A percentile compares a stretch with the other conserved stretches of the same genome.
phyloP scores from a whole-genome alignment of 805 yeast genomes.

The Groenewaldozyma tartarivorans region DNA sequence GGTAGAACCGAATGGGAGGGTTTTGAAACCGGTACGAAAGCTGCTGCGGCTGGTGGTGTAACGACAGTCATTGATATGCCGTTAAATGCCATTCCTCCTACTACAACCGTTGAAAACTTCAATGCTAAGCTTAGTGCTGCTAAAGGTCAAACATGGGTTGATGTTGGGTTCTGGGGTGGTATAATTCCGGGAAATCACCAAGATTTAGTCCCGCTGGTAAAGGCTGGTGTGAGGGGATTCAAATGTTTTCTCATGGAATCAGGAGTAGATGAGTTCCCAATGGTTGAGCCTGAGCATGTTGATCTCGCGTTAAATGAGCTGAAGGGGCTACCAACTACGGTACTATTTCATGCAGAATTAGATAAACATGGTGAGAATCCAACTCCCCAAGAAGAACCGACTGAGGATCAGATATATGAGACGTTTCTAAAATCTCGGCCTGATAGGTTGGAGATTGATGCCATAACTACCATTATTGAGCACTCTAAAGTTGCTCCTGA shows the following conservation, averaged over 20 bases:
- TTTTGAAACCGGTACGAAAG: conserved; percentile 88
- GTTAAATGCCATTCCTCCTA: conserved; percentile 89
- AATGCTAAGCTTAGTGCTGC: conserved; percentile 72
- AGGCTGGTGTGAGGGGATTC: conserved; percentile 88
- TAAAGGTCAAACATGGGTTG: conserved; percentile 76
- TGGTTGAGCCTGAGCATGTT: conserved; percentile 57
- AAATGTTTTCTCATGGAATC: conserved; percentile 88
- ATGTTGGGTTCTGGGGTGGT: conserved; percentile 96
- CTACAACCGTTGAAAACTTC: conserved; percentile 74
- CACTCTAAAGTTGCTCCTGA: conserved; percentile 39
- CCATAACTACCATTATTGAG: conserved; percentile 61
- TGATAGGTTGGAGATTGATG: conserved; percentile 77
- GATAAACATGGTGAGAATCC: conserved; percentile 25
- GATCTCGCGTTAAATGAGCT: conserved; percentile 55
- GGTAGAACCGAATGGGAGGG: conserved; percentile 99
- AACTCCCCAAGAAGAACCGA: background rate
- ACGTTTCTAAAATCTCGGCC: conserved; percentile 81
- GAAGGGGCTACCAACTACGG: conserved; percentile 52
- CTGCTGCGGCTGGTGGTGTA: conserved; percentile 94
- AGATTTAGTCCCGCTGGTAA: conserved; percentile 63
- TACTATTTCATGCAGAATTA: conserved; percentile 94
- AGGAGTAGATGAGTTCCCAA: conserved; percentile 96
- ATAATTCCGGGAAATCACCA: conserved; percentile 67
- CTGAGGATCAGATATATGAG: conserved; percentile 46
- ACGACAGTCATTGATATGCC: conserved; percentile 97